These are phyloP conservation scores for Penicillium daleae DNA, from an alignment of 495 filamentous ascomycete genomes.

Conservation along the genomic window DNA sequence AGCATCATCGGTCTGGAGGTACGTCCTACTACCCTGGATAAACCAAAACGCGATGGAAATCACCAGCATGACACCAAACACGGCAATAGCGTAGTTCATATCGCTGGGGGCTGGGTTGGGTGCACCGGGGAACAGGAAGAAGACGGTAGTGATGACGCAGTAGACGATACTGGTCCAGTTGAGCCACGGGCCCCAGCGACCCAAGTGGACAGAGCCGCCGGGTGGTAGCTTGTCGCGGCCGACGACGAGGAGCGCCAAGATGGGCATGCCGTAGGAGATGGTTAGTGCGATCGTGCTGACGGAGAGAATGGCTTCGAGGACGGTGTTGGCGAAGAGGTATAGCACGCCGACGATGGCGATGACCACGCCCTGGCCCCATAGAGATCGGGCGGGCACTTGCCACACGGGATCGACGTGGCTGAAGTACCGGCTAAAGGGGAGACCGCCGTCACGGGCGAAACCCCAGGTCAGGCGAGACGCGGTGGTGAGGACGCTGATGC, in stretches of 20 bases:
- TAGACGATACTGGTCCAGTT: conserved; percentile 52
- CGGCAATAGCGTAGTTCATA: conserved; percentile 56
- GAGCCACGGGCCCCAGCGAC: conserved; percentile 38
- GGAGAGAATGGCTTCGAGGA: conserved; percentile 53
- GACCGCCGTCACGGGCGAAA: conserved; percentile 62
- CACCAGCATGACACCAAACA: conserved; percentile 55
- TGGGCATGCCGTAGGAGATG: conserved; percentile 52
- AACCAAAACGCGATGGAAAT: conserved; percentile 51
- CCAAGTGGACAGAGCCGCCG: conserved; percentile 46
- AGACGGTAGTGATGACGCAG: conserved; percentile 50
- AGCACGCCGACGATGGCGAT: conserved; percentile 50
- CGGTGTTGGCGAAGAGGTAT: conserved; percentile 52
- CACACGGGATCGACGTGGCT: conserved; percentile 45
- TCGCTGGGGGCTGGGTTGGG: conserved; percentile 46
- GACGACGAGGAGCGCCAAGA: conserved; percentile 43
- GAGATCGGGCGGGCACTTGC: conserved; percentile 48
- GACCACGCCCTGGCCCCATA: conserved; percentile 48
- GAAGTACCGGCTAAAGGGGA: conserved; percentile 50
- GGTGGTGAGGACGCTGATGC: conserved; percentile 51
- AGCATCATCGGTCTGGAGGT: conserved; percentile 47
- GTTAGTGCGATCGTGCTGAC: conserved; percentile 55
- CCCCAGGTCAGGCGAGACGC: conserved; percentile 58
- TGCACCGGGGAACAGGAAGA: conserved; percentile 50
- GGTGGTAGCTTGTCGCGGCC: conserved; percentile 49
- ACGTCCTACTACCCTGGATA: conserved; percentile 40